Base-by-base conservation (phyloP, 2,329 filamentous ascomycete species). In the Hypocrella siamensis region DNA sequence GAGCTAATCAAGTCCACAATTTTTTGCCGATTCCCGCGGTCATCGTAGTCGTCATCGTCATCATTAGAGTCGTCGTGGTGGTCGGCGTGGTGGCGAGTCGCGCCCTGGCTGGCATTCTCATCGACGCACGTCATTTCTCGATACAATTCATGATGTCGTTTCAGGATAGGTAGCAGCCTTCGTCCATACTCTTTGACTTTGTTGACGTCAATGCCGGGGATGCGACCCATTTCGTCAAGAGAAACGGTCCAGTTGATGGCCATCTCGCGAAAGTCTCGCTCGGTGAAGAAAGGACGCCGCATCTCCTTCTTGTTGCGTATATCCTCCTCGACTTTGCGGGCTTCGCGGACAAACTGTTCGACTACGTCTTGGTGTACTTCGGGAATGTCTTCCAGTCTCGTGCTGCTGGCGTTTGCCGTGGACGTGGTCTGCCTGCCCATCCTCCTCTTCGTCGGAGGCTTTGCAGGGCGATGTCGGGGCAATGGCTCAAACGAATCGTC, bases 221-320 rank as follows among this genome's bases (percentile, higher is more conserved):
- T 79, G 7, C 53, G 51, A 19, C 54, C 57, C 72, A 90, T 79
- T 35, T 72, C 58, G 12, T 69, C 64, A 8, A 71, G 44, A 7
- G 61, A 70, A 6, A 58, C 62, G 1, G 79, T 80, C 61, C 79
- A 79, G 21, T 62, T 54, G 31, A 84, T 70, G 10, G 70, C 76
- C 78, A 90, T 86, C 41, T 78, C 68, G 22, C 75, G 70, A 31
- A 85, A 65, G 11, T 82, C 64, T 16, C 62, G 63, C 37, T 84
- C 76, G 0, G 72, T 75, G 47, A 90, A 90, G 1, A 77, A 58
- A 4, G 67, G 63, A 16, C 61, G 58, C 7, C 70, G 65, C 19
- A 79, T 52, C 4, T 61, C 58, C 31, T 70, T 69, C 17, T 60
- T 59, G 38, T 72, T 69, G 42, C 77, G 67, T 17, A 86, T 59